These are phyloP conservation scores for Kernera saxatilis DNA, from an alignment of 345 rosid species.

Conservation along the genomic window DNA sequence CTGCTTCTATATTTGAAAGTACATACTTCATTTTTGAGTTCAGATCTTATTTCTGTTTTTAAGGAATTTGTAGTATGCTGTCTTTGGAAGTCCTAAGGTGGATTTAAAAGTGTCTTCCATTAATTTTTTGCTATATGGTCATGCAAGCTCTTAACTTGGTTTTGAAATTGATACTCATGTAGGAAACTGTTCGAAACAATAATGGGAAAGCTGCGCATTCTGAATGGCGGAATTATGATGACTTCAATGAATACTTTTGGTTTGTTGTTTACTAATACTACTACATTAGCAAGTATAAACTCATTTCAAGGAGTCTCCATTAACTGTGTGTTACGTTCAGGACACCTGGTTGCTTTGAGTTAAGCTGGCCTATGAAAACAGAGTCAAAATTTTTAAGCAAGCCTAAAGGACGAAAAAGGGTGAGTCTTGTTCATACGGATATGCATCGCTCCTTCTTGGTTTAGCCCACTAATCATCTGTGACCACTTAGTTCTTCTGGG, in stretches of 20 bases:
- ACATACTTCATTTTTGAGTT: not conserved
- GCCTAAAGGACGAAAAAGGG: constrained; percentile 73
- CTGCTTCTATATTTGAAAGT: not conserved
- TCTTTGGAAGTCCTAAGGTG: not conserved
- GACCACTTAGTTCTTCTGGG: not conserved
- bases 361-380: constrained; percentile 69
- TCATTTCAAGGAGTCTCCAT: constrained; percentile 7
- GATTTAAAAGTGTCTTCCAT: not conserved
- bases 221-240: constrained; percentile 97
- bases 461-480: not conserved
- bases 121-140: constrained; percentile 10
- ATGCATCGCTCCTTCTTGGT: constrained; percentile 4
- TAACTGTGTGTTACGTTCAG: constrained; percentile 37
- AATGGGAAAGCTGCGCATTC: constrained; percentile 97
- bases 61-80: constrained; percentile 4
- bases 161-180: constrained; percentile 16
- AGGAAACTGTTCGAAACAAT: constrained; percentile 75
- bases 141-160: constrained; percentile 10
- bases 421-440: constrained; percentile 32
- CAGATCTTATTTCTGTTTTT: not conserved
- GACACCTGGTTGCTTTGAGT: constrained; percentile 91
- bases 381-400: constrained; percentile 49
- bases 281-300: not conserved
- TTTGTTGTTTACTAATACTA: constrained; percentile 33
- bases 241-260: constrained; percentile 99